Percentiles rank a stretch among this genome's conserved stretches.
phyloP scores from a whole-genome alignment of 202 grass and related monocot species.

The Tripidium arundinaceum region DNA sequence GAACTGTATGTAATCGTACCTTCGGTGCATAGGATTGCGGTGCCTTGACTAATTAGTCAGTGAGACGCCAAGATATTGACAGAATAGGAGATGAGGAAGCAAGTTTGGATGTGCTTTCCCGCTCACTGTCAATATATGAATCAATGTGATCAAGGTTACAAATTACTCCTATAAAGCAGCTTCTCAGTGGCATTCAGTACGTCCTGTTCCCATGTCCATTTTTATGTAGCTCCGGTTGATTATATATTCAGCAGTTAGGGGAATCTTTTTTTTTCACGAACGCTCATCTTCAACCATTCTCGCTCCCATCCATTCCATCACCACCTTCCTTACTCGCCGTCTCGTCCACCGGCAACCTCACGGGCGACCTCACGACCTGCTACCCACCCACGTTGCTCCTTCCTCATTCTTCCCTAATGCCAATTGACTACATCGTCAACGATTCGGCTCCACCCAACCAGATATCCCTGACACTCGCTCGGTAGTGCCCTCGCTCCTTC shows the following conservation, averaged over 20 bases:
- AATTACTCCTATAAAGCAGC: slow-evolving; percentile 20
- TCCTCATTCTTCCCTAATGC: too few species aligned
- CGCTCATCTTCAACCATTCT: too few species aligned
- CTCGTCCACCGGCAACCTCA: too few species aligned
- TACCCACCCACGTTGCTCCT: too few species aligned
- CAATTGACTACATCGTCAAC: too few species aligned
- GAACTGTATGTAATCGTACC: not conserved
- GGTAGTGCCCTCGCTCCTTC: too few species aligned
- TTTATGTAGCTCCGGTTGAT: not conserved
- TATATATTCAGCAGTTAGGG: not conserved
- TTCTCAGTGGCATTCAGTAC: not conserved
- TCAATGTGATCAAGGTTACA: slow-evolving; percentile 17
- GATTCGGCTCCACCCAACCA: too few species aligned
- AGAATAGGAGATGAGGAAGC: slow-evolving; percentile 34
- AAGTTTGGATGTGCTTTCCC: slow-evolving; percentile 32
- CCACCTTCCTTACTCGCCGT: too few species aligned
- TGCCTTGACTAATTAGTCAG: slow-evolving; percentile 1
- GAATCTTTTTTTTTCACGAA: too few species aligned
- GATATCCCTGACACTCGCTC: too few species aligned
- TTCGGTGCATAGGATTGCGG: not conserved
- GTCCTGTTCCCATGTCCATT: not conserved
- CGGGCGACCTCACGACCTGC: too few species aligned
- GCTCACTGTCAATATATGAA: slow-evolving; percentile 26
- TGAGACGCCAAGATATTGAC: slow-evolving; percentile 7
- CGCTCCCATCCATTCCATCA: too few species aligned